Conservation (phyloP, 2,329 filamentous ascomycete genomes). For the Penicillium sp. region DNA sequence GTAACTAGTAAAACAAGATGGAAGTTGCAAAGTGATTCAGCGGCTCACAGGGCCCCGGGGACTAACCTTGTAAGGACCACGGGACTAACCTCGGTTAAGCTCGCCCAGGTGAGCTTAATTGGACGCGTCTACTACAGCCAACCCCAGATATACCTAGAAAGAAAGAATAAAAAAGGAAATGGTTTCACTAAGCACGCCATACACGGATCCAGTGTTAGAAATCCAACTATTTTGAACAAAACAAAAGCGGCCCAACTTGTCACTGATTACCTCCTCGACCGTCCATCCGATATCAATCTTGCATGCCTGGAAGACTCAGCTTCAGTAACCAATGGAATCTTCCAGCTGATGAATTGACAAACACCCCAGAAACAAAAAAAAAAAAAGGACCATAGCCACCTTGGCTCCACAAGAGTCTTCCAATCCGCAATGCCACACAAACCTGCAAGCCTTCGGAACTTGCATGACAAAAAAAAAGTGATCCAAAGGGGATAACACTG, state of each 20-base stretch:
- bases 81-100: constrained; percentile 14
- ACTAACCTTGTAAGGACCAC: neutral
- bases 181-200: constrained; percentile 14
- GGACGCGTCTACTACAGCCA: neutral
- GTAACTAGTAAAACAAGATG: neutral
- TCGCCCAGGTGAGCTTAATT: neutral
- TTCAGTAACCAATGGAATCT: neutral
- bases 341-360: constrained; percentile 5
- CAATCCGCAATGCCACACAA: constrained; percentile 1
- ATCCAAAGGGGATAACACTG: neutral
- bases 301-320: constrained; percentile 1
- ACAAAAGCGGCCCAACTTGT: constrained; percentile 7
- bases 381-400: constrained; percentile 3
- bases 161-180: constrained; percentile 5
- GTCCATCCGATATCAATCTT: constrained; percentile 7
- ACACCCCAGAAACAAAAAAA: constrained; percentile 6
- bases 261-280: constrained; percentile 17
- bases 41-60: neutral
- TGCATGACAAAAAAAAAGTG: constrained; percentile 3
- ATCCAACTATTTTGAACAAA: constrained; percentile 18
- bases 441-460: neutral
- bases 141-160: neutral
- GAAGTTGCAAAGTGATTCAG: neutral
- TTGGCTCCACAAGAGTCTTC: neutral
- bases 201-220: constrained; percentile 16